Evolutionary conservation across 2,329 filamentous ascomycete genomes (phyloP).

Genomic region (Graphiopsis chlorocephala): DNA sequence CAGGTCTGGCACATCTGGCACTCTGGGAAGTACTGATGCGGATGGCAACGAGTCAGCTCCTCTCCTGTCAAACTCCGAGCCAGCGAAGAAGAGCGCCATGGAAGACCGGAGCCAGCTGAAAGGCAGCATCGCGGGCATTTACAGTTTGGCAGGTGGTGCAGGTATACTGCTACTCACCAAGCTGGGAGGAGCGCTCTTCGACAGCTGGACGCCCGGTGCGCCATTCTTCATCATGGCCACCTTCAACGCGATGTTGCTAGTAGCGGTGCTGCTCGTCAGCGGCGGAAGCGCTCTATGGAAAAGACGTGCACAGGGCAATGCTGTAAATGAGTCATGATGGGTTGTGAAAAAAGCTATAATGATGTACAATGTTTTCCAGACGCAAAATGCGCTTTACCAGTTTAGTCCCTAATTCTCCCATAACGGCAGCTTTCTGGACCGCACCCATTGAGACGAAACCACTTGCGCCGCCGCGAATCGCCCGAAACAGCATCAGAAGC

Average conservation of each 20-base stretch:
- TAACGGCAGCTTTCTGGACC: neutral
- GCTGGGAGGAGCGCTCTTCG: constrained; percentile 81
- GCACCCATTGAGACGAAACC: neutral
- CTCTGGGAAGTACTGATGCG: constrained; percentile 16
- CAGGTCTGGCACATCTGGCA: constrained; percentile 22
- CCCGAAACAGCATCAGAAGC: neutral
- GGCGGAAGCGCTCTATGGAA: constrained; percentile 21
- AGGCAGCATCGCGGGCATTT: constrained; percentile 90
- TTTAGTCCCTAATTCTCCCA: neutral
- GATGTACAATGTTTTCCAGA: neutral
- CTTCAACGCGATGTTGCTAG: constrained; percentile 74
- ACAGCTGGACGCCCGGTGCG: constrained; percentile 67
- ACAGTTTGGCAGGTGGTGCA: constrained; percentile 83
- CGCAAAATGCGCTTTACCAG: neutral
- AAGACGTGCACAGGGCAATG: neutral
- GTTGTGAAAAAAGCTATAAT: neutral
- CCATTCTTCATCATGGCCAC: constrained; percentile 93
- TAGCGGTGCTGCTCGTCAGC: constrained; percentile 36
- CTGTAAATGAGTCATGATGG: neutral
- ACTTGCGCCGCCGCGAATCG: neutral
- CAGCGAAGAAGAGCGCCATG: neutral
- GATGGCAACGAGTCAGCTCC: constrained; percentile 27
- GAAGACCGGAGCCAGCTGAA: constrained; percentile 60
- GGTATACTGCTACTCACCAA: constrained; percentile 92
- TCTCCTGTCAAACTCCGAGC: constrained; percentile 21